Evolutionary conservation across 2,329 filamentous ascomycete genomes (phyloP), one percentile per base, ranked within the genome.

Genomic region (Colletotrichum coccodes): DNA sequence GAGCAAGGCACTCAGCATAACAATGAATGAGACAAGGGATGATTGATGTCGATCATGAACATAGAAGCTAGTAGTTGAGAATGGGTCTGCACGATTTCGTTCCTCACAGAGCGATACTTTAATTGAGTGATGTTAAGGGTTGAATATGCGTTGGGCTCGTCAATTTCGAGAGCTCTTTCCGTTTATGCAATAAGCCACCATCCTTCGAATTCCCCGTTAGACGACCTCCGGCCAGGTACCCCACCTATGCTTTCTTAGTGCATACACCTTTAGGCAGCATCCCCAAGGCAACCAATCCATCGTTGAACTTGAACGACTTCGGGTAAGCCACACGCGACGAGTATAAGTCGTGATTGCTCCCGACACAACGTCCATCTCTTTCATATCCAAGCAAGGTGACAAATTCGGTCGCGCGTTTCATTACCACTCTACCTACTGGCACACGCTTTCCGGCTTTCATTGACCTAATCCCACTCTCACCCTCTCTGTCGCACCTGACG

Each of bases 251-350:
- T 30, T 28, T 28, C 50, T 54, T 66, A 7, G 21, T 66, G 34
- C 42, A 28, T 50, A n/a, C 4, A 14, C 40, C 16, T 66, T 42
- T 16, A 69, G 66, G 66, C 66, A 69, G 62, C 62, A 69, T 69
- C 61, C 49, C 62, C 66, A 56, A 69, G 66, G 66, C 66, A 69
- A 69, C 66, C 61, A 52, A 42, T 60, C 64, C 58, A 47, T 49
- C 23, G 58, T 50, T 49, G 28, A 30, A 50, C 32, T 49, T 28
- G 21, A 42, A 28, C 47, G 21, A 30, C 58, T 21, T 53, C 56
- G 26, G 8, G 46, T 34, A 23, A 61, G 54, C 53, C 34, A 59
- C 38, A 57, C 16, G 26, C 46, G 52, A 59, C 50, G 42, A 30
- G 21, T 65, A 64, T 64, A 68, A 68, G 57, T 50, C 44, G 26